Evolutionary conservation across 306 rosid genomes (phyloP).

Genomic region (Lathyrus sativus): DNA sequence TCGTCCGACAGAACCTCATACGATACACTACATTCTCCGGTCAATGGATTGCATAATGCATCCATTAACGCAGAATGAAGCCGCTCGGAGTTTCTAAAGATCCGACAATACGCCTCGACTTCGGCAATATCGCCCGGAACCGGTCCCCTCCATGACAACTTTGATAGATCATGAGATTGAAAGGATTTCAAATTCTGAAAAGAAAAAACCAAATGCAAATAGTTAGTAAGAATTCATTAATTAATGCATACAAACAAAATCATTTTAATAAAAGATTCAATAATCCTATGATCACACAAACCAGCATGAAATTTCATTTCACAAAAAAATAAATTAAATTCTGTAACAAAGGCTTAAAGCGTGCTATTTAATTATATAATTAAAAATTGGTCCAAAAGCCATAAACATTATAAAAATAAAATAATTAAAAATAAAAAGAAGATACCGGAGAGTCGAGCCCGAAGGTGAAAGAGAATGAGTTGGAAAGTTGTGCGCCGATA

Average conservation of each 20-base stretch:
- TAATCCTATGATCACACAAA: neutral
- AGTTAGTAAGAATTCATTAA: constrained; percentile 21
- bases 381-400: neutral
- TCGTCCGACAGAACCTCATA: constrained; percentile 79
- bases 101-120: constrained; percentile 94
- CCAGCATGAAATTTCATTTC: neutral
- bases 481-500: constrained; percentile 71
- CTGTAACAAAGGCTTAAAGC: neutral
- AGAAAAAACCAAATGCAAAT: constrained; percentile 14
- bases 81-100: constrained; percentile 82
- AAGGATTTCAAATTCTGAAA: constrained; percentile 51
- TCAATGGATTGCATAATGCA: constrained; percentile 81
- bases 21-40: constrained; percentile 88
- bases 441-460: constrained; percentile 75
- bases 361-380: neutral
- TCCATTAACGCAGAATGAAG: constrained; percentile 84
- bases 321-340: neutral
- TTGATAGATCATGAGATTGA: constrained; percentile 55
- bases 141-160: constrained; percentile 78
- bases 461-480: constrained; percentile 56
- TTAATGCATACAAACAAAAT: neutral
- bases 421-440: neutral
- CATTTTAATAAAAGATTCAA: neutral
- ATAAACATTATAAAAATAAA: neutral
- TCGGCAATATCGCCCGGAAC: constrained; percentile 97